Evolutionary conservation across 768 basidiomycete genomes (phyloP).

Genomic region (Leccinum disarticulatum): DNA sequence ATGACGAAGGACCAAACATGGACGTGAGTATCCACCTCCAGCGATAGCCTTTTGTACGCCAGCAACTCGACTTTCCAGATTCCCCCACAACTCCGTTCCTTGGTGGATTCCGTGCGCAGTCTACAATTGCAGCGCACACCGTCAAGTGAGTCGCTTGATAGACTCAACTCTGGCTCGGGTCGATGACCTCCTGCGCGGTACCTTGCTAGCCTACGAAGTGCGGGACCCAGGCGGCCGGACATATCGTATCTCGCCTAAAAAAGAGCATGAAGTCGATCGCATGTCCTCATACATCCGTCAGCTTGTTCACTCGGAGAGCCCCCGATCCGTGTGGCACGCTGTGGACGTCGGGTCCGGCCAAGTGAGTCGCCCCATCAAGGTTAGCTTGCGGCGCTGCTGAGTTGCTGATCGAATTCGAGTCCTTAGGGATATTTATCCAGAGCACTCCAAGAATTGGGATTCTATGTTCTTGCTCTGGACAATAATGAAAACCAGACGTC

Average conservation of each 20-base stretch:
- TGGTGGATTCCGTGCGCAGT: constrained; percentile 25
- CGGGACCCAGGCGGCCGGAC: constrained; percentile 6
- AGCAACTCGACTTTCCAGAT: constrained; percentile 16
- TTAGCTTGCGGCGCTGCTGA: neutral
- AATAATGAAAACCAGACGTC: constrained; percentile 54
- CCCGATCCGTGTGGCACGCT: constrained; percentile 38
- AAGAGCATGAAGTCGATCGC: constrained; percentile 65
- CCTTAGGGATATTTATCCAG: constrained; percentile 65
- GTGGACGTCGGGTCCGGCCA: constrained; percentile 80
- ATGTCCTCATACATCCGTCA: constrained; percentile 56
- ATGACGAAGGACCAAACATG: constrained; percentile 1
- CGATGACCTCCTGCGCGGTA: constrained; percentile 1
- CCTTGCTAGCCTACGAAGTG: constrained; percentile 8
- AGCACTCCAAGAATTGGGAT: constrained; percentile 33
- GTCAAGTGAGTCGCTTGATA: constrained; percentile 11
- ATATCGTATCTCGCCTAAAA: constrained; percentile 73
- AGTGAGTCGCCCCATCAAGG: constrained; percentile 33
- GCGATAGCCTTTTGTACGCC: neutral
- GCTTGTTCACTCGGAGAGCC: constrained; percentile 31
- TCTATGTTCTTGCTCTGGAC: constrained; percentile 68
- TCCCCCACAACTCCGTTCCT: constrained; percentile 20
- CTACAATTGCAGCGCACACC: constrained; percentile 29
- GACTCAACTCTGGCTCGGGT: neutral
- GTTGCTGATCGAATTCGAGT: constrained; percentile 3
- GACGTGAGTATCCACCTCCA: constrained; percentile 17